Percentiles rank a stretch among this genome's conserved stretches.
Evolutionary conservation across 1,139 yeast species (phyloP).

Genomic region (Blastobotrys arbuscula): DNA sequence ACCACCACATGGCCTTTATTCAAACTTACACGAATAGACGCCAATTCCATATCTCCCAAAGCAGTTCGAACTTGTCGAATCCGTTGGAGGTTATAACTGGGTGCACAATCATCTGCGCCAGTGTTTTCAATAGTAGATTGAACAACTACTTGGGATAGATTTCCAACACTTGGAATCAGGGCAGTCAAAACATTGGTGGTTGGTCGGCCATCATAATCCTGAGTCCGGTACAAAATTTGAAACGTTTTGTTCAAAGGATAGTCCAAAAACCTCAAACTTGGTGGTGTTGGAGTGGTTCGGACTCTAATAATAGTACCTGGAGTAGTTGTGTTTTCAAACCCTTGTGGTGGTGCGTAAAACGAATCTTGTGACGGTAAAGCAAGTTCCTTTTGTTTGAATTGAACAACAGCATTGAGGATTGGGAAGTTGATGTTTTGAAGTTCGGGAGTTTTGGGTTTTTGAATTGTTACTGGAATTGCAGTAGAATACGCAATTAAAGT

Average conservation of each 20-base stretch:
- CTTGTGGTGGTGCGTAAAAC: constrained; percentile 24
- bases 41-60: constrained; percentile 3
- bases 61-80: constrained; percentile 3
- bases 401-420: not conserved
- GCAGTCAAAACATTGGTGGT: constrained; percentile 27
- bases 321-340: constrained; percentile 14
- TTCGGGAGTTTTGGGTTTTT: not conserved
- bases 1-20: constrained; percentile 20
- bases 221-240: constrained; percentile 27
- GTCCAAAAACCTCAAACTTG: constrained; percentile 4
- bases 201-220: constrained; percentile 25
- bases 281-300: constrained; percentile 15
- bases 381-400: not conserved
- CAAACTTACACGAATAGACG: constrained; percentile 4
- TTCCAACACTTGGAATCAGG: constrained; percentile 22
- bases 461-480: not conserved
- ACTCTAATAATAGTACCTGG: constrained; percentile 19
- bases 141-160: constrained; percentile 20
- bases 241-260: constrained; percentile 5
- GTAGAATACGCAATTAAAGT: not conserved
- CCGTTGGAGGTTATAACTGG: constrained; percentile 21
- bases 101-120: constrained; percentile 26
- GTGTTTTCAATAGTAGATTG: constrained; percentile 32
- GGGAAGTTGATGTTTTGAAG: not conserved
- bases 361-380: constrained; percentile 17